Conservation (phyloP, 73 alveolate genomes). For the Paramecium octaurelia region DNA sequence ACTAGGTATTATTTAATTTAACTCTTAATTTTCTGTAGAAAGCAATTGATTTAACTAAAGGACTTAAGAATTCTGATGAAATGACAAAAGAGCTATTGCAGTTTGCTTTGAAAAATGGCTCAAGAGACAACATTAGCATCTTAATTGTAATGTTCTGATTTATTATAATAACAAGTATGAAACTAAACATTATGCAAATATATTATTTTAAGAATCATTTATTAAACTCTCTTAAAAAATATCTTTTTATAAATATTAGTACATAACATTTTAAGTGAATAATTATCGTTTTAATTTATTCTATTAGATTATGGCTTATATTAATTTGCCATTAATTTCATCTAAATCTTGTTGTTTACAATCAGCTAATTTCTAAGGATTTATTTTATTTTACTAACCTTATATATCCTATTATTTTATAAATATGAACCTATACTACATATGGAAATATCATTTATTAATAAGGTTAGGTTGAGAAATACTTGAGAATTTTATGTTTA, state of each 20-base stretch:
- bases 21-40: conserved; percentile 15
- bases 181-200: conserved; percentile 28
- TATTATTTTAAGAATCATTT: background rate
- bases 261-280: too few relatives aligned
- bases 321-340: too few relatives aligned
- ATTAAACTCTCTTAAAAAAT: background rate
- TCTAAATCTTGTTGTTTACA: too few relatives aligned
- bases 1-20: conserved; percentile 55
- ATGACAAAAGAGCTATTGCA: conserved; percentile 73
- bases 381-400: too few relatives aligned
- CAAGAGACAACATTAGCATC: conserved; percentile 79
- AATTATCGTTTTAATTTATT: too few relatives aligned
- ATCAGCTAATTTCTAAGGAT: too few relatives aligned
- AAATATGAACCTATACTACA: too few relatives aligned
- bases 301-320: too few relatives aligned
- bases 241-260: background rate
- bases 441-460: too few relatives aligned
- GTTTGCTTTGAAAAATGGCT: conserved; percentile 78
- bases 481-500: too few relatives aligned
- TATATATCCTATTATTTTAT: too few relatives aligned
- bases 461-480: too few relatives aligned
- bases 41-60: conserved; percentile 59
- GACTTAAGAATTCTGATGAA: conserved; percentile 58
- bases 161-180: background rate
- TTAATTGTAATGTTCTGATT: conserved; percentile 35